phyloP scores from a whole-genome alignment of 495 filamentous ascomycete genomes.

The Penicillium canescens region DNA sequence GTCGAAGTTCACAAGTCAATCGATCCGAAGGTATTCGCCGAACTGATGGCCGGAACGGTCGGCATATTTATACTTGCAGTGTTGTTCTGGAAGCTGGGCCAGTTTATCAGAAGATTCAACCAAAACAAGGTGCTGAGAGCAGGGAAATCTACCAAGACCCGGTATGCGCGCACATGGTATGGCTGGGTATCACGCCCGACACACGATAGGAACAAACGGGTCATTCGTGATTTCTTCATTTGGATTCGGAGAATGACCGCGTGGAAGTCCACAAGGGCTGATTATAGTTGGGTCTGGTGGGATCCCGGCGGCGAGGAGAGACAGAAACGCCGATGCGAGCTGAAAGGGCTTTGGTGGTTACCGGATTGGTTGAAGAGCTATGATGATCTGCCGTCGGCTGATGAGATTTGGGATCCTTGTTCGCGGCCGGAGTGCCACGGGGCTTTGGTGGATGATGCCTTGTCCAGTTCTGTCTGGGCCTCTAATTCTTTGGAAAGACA shows the following conservation, averaged over 20 bases:
- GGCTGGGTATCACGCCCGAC: conserved; percentile 40
- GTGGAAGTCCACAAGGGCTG: conserved; percentile 36
- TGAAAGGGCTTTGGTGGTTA: conserved; percentile 19
- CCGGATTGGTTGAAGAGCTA: conserved; percentile 29
- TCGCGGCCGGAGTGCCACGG: conserved; percentile 14
- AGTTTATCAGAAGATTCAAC: conserved; percentile 38
- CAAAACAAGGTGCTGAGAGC: conserved; percentile 30
- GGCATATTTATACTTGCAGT: conserved; percentile 40
- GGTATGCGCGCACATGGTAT: conserved; percentile 48
- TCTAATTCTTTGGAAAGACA: background rate
- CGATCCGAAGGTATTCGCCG: conserved; percentile 27
- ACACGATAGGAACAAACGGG: conserved; percentile 32
- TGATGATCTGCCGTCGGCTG: conserved; percentile 24
- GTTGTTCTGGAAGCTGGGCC: conserved; percentile 43
- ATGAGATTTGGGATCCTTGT: conserved; percentile 31
- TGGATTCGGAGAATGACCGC: conserved; percentile 26
- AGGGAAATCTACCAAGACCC: conserved; percentile 31
- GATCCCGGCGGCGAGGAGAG: conserved; percentile 31
- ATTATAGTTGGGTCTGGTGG: conserved; percentile 47
- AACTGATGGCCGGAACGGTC: conserved; percentile 41
- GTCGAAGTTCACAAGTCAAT: conserved; percentile 21
- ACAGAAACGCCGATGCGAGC: conserved; percentile 14
- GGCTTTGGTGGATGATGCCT: conserved; percentile 3
- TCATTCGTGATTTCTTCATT: conserved; percentile 17
- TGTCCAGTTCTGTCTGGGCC: background rate